Percentiles rank a stretch among this genome's conserved stretches.
These are phyloP conservation scores for Noccaea bulbosa DNA, from an alignment of 345 rosid genomes.

Conservation along the genomic window DNA sequence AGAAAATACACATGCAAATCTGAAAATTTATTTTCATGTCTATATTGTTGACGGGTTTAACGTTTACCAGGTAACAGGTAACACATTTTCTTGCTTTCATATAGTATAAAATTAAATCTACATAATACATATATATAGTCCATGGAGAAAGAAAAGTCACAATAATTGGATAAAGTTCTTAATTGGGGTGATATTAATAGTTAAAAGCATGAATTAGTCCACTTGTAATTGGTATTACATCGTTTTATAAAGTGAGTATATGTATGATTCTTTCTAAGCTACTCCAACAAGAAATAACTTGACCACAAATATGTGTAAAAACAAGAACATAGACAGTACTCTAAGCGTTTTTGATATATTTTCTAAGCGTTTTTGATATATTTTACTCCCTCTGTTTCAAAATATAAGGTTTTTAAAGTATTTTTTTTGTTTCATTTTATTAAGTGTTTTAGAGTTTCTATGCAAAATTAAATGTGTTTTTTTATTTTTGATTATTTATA, in stretches of 20 bases:
- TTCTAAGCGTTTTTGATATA: too few relatives aligned
- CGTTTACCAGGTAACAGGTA: neutral
- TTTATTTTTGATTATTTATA: too few relatives aligned
- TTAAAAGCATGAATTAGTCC: neutral
- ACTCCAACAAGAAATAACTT: neutral
- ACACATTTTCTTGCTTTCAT: neutral
- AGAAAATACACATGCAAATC: neutral
- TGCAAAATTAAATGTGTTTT: too few relatives aligned
- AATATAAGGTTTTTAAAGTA: too few relatives aligned
- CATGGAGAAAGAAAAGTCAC: neutral
- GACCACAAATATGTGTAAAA: slow-evolving; percentile 4
- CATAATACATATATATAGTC: neutral
- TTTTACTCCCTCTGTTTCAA: too few relatives aligned
- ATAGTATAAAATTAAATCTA: neutral
- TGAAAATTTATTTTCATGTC: neutral
- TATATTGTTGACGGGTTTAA: neutral
- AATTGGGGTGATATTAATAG: slow-evolving; percentile 16
- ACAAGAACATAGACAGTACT: neutral
- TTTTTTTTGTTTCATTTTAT: too few relatives aligned
- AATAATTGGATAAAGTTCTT: neutral
- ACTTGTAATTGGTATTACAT: neutral
- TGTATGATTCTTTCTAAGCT: slow-evolving; percentile 28
- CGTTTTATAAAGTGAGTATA: neutral
- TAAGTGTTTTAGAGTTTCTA: too few relatives aligned
- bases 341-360: too few relatives aligned